Conservation (phyloP, 768 basidiomycete genomes). For the Leccinum ochraceum region DNA sequence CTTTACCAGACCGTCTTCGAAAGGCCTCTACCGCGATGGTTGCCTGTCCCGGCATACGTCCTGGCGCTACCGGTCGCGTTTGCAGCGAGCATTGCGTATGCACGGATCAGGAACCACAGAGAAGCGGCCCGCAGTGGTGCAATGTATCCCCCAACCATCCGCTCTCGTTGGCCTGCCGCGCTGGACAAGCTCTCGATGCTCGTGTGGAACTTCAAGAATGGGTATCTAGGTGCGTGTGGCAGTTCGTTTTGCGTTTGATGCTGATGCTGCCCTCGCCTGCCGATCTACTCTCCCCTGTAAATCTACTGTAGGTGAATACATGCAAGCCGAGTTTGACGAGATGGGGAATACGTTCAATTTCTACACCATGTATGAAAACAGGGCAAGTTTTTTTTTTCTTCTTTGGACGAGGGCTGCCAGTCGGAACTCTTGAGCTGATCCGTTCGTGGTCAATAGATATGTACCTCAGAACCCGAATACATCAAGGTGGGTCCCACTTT, state of each 20-base stretch:
- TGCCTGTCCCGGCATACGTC: slow-evolving; percentile 19
- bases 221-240: slow-evolving; percentile 47
- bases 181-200: slow-evolving; percentile 45
- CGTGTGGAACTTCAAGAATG: slow-evolving; percentile 40
- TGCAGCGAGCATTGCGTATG: slow-evolving; percentile 36
- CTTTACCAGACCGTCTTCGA: slow-evolving; percentile 12
- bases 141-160: slow-evolving; percentile 39
- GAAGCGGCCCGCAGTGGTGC: slow-evolving; percentile 49
- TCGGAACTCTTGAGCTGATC: background rate
- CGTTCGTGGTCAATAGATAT: slow-evolving; percentile 28
- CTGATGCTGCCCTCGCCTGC: background rate
- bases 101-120: slow-evolving; percentile 44
- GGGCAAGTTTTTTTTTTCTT: slow-evolving; percentile 10
- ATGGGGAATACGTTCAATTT: slow-evolving; percentile 28
- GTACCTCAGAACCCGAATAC: slow-evolving; percentile 41
- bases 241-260: background rate
- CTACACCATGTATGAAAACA: slow-evolving; percentile 28
- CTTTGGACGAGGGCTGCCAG: background rate
- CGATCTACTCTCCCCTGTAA: background rate
- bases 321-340: background rate
- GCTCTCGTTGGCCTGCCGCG: slow-evolving; percentile 45
- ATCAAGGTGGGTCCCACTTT: slow-evolving; percentile 34
- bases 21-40: slow-evolving; percentile 12
- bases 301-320: background rate
- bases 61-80: slow-evolving; percentile 28